These are phyloP conservation scores for Fusarium sp. DNA, from an alignment of 2,329 filamentous ascomycete species.

Conservation along the genomic window DNA sequence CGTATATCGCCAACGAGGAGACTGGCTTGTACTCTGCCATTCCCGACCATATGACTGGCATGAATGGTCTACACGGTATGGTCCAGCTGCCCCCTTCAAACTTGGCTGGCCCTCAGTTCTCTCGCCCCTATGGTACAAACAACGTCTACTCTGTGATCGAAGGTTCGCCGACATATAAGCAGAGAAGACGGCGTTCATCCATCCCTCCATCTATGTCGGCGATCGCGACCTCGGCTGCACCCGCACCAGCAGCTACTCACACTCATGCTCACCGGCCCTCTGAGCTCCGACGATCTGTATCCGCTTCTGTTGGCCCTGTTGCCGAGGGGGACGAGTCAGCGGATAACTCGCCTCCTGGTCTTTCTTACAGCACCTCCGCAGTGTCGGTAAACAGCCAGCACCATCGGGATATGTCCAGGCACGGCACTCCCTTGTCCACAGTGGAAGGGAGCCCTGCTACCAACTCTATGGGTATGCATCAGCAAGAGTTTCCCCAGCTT, in stretches of 20 bases:
- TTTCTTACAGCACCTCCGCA: constrained; percentile 75
- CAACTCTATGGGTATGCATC: constrained; percentile 74
- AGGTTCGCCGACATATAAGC: constrained; percentile 98
- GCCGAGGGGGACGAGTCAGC: constrained; percentile 81
- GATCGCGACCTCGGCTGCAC: constrained; percentile 72
- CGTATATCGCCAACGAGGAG: constrained; percentile 98
- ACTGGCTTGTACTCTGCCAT: constrained; percentile 95
- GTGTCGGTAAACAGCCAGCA: constrained; percentile 72
- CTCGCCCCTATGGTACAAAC: constrained; percentile 73
- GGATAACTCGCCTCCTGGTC: constrained; percentile 80
- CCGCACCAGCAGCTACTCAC: constrained; percentile 70
- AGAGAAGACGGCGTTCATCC: constrained; percentile 90
- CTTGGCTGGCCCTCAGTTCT: constrained; percentile 80
- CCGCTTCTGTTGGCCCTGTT: constrained; percentile 83
- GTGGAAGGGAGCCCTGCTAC: constrained; percentile 83
- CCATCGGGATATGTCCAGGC: constrained; percentile 85
- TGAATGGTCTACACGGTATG: constrained; percentile 83
- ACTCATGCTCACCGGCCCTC: constrained; percentile 85
- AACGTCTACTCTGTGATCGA: constrained; percentile 97
- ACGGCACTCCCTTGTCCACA: constrained; percentile 87
- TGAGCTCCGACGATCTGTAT: constrained; percentile 90
- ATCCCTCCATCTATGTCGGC: constrained; percentile 81
- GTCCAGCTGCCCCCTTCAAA: constrained; percentile 91
- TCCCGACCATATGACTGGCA: constrained; percentile 79
- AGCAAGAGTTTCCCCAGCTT: constrained; percentile 74